These are phyloP conservation scores for Globisporangium solare DNA, from an alignment of 352 stramenopile species.

Conservation along the genomic window DNA sequence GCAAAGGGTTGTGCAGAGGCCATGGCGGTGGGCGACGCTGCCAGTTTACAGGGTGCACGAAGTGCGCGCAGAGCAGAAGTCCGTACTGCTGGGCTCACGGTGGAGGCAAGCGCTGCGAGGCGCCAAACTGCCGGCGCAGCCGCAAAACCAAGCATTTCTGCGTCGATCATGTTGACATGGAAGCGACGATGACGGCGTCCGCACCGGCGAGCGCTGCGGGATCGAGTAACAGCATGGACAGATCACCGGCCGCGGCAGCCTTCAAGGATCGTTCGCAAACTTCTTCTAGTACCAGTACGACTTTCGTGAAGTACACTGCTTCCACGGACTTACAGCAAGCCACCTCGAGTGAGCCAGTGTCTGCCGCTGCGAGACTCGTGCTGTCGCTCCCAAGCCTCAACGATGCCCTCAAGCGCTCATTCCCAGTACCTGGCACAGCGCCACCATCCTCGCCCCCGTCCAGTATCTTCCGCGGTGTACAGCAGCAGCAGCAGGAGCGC, in stretches of 20 bases:
- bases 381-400: conserved; percentile 36
- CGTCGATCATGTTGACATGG: conserved; percentile 72
- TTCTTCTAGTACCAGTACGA: neutral
- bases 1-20: conserved; percentile 63
- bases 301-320: conserved; percentile 8
- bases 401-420: conserved; percentile 31
- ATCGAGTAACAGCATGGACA: conserved; percentile 49
- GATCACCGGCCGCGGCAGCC: conserved; percentile 22
- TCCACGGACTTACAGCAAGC: conserved; percentile 5
- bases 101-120: conserved; percentile 68
- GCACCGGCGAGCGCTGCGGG: conserved; percentile 23
- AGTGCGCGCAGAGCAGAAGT: conserved; percentile 72
- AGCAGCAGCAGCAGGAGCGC: neutral
- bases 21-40: conserved; percentile 67
- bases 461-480: neutral
- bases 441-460: neutral
- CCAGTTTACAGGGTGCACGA: conserved; percentile 56
- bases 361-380: conserved; percentile 14
- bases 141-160: conserved; percentile 78
- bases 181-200: conserved; percentile 24
- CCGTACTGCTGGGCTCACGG: conserved; percentile 74
- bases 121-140: conserved; percentile 55
- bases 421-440: conserved; percentile 8
- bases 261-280: conserved; percentile 23
- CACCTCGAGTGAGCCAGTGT: conserved; percentile 15